Evolutionary conservation across 805 yeast species (phyloP).

Genomic region (Brettanomyces bruxellensis): DNA sequence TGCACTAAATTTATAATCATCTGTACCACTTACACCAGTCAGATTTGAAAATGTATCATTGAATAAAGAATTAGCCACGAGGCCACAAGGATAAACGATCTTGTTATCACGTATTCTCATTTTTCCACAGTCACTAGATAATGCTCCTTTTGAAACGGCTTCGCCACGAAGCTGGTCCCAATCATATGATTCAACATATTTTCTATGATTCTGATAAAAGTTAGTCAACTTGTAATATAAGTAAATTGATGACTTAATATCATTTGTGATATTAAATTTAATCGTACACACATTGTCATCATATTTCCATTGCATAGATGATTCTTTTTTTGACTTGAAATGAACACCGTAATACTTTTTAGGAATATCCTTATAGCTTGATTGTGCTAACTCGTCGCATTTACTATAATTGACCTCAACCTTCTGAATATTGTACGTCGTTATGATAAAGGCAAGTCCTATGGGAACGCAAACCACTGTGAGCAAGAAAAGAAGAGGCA

Average conservation of each 20-base stretch:
- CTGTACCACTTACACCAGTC: conserved; percentile 21
- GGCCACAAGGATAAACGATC: conserved; percentile 81
- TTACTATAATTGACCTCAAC: conserved; percentile 65
- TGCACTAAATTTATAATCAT: conserved; percentile 35
- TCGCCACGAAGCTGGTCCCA: conserved; percentile 72
- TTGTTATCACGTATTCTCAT: conserved; percentile 32
- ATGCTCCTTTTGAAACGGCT: conserved; percentile 43
- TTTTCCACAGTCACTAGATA: conserved; percentile 48
- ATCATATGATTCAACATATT: conserved; percentile 81
- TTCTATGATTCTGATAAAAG: conserved; percentile 91
- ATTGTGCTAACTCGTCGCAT: conserved; percentile 40
- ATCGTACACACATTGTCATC: conserved; percentile 47
- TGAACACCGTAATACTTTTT: conserved; percentile 47
- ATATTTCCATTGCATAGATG: conserved; percentile 47
- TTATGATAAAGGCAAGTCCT: conserved; percentile 74
- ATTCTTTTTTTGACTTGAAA: conserved; percentile 36
- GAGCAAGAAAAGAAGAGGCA: conserved; percentile 68
- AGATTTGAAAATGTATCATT: conserved; percentile 74
- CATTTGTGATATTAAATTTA: conserved; percentile 63
- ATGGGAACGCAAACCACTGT: conserved; percentile 83
- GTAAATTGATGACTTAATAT: conserved; percentile 62
- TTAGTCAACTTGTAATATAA: conserved; percentile 82
- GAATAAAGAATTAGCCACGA: conserved; percentile 86
- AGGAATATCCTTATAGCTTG: conserved; percentile 45
- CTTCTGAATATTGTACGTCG: conserved; percentile 75